phyloP scores from a whole-genome alignment of 768 basidiomycete species.

The Tricholoma matsutake region DNA sequence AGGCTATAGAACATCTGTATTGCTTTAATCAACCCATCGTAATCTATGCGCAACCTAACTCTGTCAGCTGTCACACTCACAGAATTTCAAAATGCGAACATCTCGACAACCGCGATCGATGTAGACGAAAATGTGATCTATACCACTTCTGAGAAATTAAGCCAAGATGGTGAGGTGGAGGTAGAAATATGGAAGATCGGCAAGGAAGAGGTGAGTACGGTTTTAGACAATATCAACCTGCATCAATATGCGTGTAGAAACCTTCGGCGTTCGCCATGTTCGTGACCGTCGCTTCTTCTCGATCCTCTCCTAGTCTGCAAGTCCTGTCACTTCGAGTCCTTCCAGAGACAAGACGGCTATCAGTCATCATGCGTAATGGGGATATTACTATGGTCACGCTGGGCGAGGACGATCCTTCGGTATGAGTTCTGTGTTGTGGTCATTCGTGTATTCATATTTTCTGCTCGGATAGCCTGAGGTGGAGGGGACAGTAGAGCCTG shows the following conservation, averaged over 20 bases:
- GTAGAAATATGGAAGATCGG: constrained; percentile 56
- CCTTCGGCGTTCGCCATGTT: constrained; percentile 36
- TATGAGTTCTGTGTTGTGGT: constrained; percentile 25
- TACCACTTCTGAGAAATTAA: constrained; percentile 49
- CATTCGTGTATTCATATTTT: constrained; percentile 18
- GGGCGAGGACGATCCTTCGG: constrained; percentile 42
- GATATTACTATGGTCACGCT: constrained; percentile 74
- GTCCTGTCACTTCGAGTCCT: constrained; percentile 67
- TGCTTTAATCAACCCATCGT: neutral
- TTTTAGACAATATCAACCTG: neutral
- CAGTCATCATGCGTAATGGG: constrained; percentile 68
- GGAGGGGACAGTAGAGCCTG: constrained; percentile 84
- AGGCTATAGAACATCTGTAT: constrained; percentile 8
- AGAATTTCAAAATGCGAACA: constrained; percentile 27
- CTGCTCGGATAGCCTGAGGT: constrained; percentile 58
- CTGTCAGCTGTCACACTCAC: constrained; percentile 32
- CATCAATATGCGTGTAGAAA: neutral
- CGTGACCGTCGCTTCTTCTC: constrained; percentile 29
- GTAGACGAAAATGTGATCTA: constrained; percentile 61
- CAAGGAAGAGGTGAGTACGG: constrained; percentile 17
- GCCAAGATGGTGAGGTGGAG: constrained; percentile 47
- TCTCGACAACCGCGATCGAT: constrained; percentile 55
- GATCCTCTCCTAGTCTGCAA: constrained; percentile 31
- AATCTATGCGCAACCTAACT: constrained; percentile 56
- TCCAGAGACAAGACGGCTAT: constrained; percentile 66